phyloP scores from a whole-genome alignment of 1,139 yeast species.

The Saccharomycopsis crataegensis region DNA sequence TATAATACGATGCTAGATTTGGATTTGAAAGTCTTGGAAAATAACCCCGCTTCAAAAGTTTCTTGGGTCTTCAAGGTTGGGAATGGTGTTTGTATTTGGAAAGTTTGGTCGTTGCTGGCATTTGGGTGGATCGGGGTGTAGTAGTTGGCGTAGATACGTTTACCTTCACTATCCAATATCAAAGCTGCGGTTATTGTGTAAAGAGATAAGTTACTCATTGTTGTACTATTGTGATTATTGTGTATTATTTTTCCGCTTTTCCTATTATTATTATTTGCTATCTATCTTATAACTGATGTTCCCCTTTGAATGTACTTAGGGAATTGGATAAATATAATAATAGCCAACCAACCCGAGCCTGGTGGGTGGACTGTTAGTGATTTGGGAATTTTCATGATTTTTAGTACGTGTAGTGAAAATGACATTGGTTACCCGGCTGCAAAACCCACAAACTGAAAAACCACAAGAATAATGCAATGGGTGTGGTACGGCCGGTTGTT shows the following conservation, averaged over 20 bases:
- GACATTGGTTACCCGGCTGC: background rate
- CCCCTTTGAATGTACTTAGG: background rate
- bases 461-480: no score
- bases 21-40: constrained; percentile 69
- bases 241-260: background rate
- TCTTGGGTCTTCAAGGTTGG: constrained; percentile 54
- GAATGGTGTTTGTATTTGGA: constrained; percentile 28
- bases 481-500: no score
- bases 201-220: constrained; percentile 55
- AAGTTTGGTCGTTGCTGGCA: constrained; percentile 25
- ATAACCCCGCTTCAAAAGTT: constrained; percentile 67
- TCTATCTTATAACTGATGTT: background rate
- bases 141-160: constrained; percentile 78
- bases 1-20: constrained; percentile 74
- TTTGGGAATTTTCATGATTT: no score
- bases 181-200: constrained; percentile 74
- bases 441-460: background rate
- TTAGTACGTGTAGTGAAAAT: no score
- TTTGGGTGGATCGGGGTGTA: constrained; percentile 53
- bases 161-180: constrained; percentile 76
- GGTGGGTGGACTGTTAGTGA: no score
- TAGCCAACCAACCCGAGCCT: no score
- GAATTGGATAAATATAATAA: background rate
- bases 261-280: background rate
- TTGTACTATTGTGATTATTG: background rate